Conservation (phyloP, 2,329 filamentous ascomycete species). For the Penicillium oxalicum region DNA sequence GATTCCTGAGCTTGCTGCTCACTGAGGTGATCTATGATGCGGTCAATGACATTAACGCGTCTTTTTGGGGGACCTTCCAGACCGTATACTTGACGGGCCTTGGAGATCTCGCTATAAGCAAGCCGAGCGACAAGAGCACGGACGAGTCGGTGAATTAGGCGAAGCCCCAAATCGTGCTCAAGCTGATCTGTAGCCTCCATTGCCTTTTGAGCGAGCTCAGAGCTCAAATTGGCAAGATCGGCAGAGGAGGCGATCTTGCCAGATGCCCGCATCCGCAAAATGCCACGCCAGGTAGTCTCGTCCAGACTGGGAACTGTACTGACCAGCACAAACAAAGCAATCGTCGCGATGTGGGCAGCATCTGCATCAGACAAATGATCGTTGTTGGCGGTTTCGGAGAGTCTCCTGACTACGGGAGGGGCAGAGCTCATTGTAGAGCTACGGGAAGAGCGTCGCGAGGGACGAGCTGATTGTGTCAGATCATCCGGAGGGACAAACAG, state of each 20-base stretch:
- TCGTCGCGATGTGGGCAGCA: constrained; percentile 35
- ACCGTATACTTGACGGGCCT: constrained; percentile 27
- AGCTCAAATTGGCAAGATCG: constrained; percentile 31
- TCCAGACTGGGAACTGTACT: constrained; percentile 35
- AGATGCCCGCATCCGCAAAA: constrained; percentile 40
- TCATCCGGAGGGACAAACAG: constrained; percentile 37
- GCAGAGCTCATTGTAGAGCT: constrained; percentile 21
- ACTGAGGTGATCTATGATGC: constrained; percentile 31
- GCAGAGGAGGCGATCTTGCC: constrained; percentile 36
- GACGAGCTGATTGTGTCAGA: constrained; percentile 25
- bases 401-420: constrained; percentile 23
- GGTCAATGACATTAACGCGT: constrained; percentile 30
- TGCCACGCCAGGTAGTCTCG: constrained; percentile 31
- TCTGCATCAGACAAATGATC: constrained; percentile 34
- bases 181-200: constrained; percentile 40
- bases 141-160: constrained; percentile 46
- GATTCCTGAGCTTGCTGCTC: constrained; percentile 22
- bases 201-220: constrained; percentile 25
- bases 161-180: constrained; percentile 48
- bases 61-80: constrained; percentile 26
- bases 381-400: constrained; percentile 24
- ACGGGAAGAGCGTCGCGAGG: constrained; percentile 27
- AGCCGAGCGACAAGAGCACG: constrained; percentile 45
- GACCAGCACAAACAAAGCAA: constrained; percentile 35
- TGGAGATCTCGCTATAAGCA: constrained; percentile 46